These are phyloP conservation scores for Teratosphaeria destructans DNA, from an alignment of 2,329 filamentous ascomycete species.

Conservation along the genomic window DNA sequence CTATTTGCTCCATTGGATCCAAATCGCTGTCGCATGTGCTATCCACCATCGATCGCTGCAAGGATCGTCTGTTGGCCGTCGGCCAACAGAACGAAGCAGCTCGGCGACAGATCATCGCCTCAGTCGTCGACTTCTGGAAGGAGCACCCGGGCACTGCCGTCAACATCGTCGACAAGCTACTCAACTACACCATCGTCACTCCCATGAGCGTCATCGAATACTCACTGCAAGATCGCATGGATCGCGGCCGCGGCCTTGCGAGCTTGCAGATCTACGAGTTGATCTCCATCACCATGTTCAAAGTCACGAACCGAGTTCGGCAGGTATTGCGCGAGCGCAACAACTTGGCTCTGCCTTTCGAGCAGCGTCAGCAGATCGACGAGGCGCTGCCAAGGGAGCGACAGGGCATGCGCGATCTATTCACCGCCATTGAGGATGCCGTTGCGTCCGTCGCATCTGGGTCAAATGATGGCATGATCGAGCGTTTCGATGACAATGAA, in stretches of 20 bases:
- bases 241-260: conserved; percentile 48
- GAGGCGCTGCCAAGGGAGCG: conserved; percentile 61
- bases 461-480: conserved; percentile 64
- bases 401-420: conserved; percentile 66
- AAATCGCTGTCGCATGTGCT: conserved; percentile 95
- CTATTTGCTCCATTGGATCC: conserved; percentile 84
- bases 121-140: conserved; percentile 86
- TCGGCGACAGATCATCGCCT: conserved; percentile 77
- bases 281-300: conserved; percentile 75
- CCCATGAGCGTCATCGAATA: conserved; percentile 80
- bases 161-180: conserved; percentile 87
- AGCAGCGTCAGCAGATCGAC: conserved; percentile 51
- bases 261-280: conserved; percentile 79
- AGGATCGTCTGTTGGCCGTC: conserved; percentile 73
- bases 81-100: conserved; percentile 65
- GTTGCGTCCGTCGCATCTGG: conserved; percentile 62
- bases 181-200: conserved; percentile 92
- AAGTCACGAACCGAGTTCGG: conserved; percentile 77
- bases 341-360: conserved; percentile 45
- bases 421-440: conserved; percentile 69
- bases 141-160: conserved; percentile 86
- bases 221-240: conserved; percentile 61
- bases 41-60: conserved; percentile 89
- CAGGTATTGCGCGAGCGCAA: conserved; percentile 60
- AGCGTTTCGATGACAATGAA: conserved; percentile 43